Percentiles rank a stretch among this genome's conserved stretches.
These are phyloP conservation scores for Durotheca rogersii DNA, from an alignment of 495 filamentous ascomycete species.

Conservation along the genomic window DNA sequence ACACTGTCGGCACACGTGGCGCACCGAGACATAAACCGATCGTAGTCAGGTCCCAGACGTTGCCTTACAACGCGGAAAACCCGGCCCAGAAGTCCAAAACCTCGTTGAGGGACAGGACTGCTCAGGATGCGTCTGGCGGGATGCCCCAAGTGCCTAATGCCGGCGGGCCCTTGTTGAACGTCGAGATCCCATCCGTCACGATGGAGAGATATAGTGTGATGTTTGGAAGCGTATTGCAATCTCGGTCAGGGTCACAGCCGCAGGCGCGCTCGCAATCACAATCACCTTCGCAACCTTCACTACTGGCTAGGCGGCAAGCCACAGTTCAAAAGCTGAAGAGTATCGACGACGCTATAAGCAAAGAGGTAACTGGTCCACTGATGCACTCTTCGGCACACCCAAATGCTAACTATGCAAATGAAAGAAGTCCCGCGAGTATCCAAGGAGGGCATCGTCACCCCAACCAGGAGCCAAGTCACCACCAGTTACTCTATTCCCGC, in stretches of 20 bases:
- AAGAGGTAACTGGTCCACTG: conserved; percentile 30
- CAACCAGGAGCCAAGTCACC: conserved; percentile 56
- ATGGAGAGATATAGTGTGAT: conserved; percentile 94
- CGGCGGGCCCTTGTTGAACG: conserved; percentile 54
- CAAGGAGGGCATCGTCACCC: conserved; percentile 61
- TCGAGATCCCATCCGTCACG: conserved; percentile 77
- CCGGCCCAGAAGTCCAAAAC: conserved; percentile 11
- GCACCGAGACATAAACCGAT: conserved; percentile 42
- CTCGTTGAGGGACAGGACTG: conserved; percentile 2
- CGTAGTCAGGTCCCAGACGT: conserved; percentile 41
- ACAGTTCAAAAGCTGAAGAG: conserved; percentile 63
- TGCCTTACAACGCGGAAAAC: conserved; percentile 27
- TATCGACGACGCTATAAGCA: conserved; percentile 47
- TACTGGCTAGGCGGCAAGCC: conserved; percentile 68
- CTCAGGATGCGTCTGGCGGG: conserved; percentile 17
- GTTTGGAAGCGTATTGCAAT: conserved; percentile 75
- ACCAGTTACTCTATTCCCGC: conserved; percentile 64
- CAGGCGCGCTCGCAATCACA: conserved; percentile 36
- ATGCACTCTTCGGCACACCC: too few relatives aligned
- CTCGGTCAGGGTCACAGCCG: conserved; percentile 28
- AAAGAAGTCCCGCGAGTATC: conserved; percentile 24
- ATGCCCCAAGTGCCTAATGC: conserved; percentile 21
- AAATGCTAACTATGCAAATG: conserved; percentile 10
- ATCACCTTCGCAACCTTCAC: conserved; percentile 42
- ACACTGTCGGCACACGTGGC: conserved; percentile 36